Conservation (phyloP, 768 basidiomycete species). For the Psilocybe sp. region DNA sequence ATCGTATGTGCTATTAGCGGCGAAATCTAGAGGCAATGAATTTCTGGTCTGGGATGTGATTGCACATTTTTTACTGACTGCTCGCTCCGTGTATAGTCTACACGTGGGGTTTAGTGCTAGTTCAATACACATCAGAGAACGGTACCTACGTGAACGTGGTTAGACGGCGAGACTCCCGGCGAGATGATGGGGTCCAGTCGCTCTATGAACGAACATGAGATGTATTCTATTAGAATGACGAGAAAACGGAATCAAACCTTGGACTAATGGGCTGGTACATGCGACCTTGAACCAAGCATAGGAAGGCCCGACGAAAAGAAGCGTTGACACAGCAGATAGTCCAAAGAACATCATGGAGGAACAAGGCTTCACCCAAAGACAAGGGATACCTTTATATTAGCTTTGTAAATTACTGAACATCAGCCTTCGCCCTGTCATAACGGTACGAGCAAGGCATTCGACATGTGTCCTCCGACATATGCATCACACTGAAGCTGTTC, state of each 20-base stretch:
- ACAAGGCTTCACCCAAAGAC: too few species aligned
- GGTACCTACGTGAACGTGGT: conserved; percentile 37
- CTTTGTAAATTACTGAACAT: too few species aligned
- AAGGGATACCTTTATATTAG: too few species aligned
- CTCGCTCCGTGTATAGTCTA: conserved; percentile 38
- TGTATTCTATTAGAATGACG: background rate
- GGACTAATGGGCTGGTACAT: conserved; percentile 36
- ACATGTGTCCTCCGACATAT: too few species aligned
- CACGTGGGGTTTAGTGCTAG: background rate
- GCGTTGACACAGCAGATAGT: too few species aligned
- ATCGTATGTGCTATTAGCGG: conserved; percentile 30
- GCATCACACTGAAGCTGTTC: too few species aligned
- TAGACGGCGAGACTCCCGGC: conserved; percentile 30
- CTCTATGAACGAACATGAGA: conserved; percentile 15
- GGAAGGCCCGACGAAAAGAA: too few species aligned
- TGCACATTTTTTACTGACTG: conserved; percentile 19
- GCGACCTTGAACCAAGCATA: conserved; percentile 40
- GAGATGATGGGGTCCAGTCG: conserved; percentile 38
- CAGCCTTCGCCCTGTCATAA: too few species aligned
- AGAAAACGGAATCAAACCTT: conserved; percentile 22
- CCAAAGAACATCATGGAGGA: too few species aligned
- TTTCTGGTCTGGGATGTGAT: background rate
- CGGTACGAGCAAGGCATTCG: too few species aligned
- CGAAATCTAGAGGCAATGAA: conserved; percentile 25
- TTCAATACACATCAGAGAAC: background rate